Base-by-base conservation (phyloP, 208 protist genomes). In the Trypanosoma lewisi region DNA sequence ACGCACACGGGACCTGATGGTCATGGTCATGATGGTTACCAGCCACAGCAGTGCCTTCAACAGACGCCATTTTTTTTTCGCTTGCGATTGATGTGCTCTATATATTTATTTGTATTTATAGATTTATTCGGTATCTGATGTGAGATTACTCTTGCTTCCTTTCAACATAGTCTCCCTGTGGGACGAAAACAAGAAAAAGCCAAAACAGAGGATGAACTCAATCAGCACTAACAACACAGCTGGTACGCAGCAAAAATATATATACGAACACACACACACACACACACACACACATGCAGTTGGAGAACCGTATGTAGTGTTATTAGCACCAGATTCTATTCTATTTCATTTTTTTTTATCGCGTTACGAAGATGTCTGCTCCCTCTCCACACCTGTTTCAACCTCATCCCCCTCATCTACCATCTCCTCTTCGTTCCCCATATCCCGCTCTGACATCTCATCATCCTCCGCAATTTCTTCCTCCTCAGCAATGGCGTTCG, bases 371-470 rank as follows among this genome's bases (percentile, higher is more conserved):
- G 50, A 55, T 2, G 23, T 5, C 45, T 17, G 11, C 11, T 27
- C 52, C 27, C 19, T 36, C 1, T 50, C 45, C 45, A 50, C 25
- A 1, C 25, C 5, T 27, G 8, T 4, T 27, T 50, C 34, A 39
- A n/a, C n/a, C n/a, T 39, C 34, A 4, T 39, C 34, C 34, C 11
- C 34, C 34, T 39, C 34, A 39, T 39, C 34, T 11, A 39, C 4
- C 7, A 39, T 14, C 34, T 39, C 34, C 7, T 39, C 34, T 39
- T 34, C 17, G 47, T 23, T 57, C 49, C 31, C 50, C 52, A 19
- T 62, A 53, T 28, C 70, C 55, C 2, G 67, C 54, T 4, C 42
- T 71, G 1, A 58, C 79, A 12, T 75, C 39, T 11, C 25, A 2
- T 4, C 41, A 31, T 67, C 68, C 28, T 41, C 63, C 16, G 31